Conservation (phyloP, 2,329 filamentous ascomycete genomes). For the Setomelanomma holmii region DNA sequence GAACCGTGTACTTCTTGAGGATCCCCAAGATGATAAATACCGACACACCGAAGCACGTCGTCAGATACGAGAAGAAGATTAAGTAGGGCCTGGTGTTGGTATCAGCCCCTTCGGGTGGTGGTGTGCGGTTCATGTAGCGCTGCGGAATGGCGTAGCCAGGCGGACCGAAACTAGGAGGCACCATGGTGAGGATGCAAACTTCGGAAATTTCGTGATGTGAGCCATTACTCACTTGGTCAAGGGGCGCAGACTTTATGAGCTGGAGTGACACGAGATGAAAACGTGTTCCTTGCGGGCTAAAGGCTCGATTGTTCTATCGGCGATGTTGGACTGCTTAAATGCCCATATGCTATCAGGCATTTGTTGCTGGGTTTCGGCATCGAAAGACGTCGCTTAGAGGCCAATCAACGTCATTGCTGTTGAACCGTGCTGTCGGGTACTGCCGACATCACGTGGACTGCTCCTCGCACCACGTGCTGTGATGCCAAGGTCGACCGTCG, state of each 20-base stretch:
- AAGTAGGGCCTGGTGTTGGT: slow-evolving; percentile 36
- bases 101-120: slow-evolving; percentile 31
- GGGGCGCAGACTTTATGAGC: slow-evolving; percentile 10
- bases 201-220: slow-evolving; percentile 5
- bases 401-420: slow-evolving; percentile 18
- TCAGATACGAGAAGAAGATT: slow-evolving; percentile 42
- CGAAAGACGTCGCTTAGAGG: slow-evolving; percentile 11
- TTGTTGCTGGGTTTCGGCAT: slow-evolving; percentile 7
- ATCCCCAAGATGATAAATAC: slow-evolving; percentile 36
- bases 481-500: slow-evolving; percentile 12
- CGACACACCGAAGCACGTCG: slow-evolving; percentile 32
- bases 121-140: slow-evolving; percentile 30
- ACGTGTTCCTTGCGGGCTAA: slow-evolving; percentile 38
- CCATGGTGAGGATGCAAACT: slow-evolving; percentile 23
- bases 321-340: slow-evolving; percentile 36
- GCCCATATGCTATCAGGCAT: slow-evolving; percentile 10
- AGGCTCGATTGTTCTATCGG: slow-evolving; percentile 25
- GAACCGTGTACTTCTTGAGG: slow-evolving; percentile 19
- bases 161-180: slow-evolving; percentile 35
- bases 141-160: slow-evolving; percentile 34
- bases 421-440: background rate
- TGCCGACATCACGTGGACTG: slow-evolving; percentile 2
- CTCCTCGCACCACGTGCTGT: slow-evolving; percentile 12
- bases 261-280: slow-evolving; percentile 12
- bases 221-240: slow-evolving; percentile 15